Evolutionary conservation across 2,329 filamentous ascomycete genomes (phyloP), one percentile per base, ranked within the genome.

Genomic region (Tolypocladium sp.): DNA sequence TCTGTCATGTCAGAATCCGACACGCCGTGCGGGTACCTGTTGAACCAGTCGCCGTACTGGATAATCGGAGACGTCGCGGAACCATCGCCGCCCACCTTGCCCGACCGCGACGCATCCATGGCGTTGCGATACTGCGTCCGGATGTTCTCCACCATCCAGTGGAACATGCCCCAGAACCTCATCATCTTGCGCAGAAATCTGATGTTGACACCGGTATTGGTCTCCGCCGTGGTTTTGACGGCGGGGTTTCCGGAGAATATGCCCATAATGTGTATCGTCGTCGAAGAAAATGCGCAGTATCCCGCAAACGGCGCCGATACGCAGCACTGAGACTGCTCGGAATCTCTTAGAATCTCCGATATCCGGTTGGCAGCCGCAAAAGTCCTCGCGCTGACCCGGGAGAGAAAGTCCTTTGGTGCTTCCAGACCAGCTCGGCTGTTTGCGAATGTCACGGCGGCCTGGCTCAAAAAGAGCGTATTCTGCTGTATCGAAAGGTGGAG

Each of bases 1-100:
- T 94, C 91, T 67, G 91, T 86, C 73, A 91, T 94, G 68, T 96
- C 91, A 1, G 86, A 82, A 61, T 90, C 86, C 4, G 90, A 91
- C 20, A 97, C 90, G 2, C 94, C 94, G 66, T 96, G 90, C 0
- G 94, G 94, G 70, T 97, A 97, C 64, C 90, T 85, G 69, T 94
- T 90, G 68, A 97, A 97, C 94, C 94, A 97, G 73, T 97, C 94
- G 57, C 92, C 92, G 67, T 97, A 97, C 68, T 97, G 93, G 72
- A 96, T 92, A 66, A 97, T 89, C 10, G 82, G 81, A 7, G 83
- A 81, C 6, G 82, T 74, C 10, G 76, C 73, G 17, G 79, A 75
- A 51, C 76, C 76, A 58, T 81, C 76, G 59, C 72, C 71, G 61
- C 75, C 70, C 63, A 79, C 73, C n/a, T 79, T 79, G 12, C 90